Conservation (phyloP, 1,139 yeast species). For the Yarrowia galli region DNA sequence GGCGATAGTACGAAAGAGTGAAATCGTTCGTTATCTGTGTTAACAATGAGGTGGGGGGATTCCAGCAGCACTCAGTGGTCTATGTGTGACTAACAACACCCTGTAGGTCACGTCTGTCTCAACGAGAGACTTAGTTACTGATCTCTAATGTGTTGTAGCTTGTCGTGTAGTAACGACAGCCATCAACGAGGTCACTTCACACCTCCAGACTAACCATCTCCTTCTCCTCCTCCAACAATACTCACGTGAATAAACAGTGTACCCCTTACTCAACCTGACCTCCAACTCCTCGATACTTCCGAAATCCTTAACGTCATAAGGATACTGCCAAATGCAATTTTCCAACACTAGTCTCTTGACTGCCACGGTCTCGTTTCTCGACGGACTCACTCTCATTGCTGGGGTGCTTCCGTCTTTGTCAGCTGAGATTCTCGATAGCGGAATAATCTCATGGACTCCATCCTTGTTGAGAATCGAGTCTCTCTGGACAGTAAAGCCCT, state of each 20-base stretch:
- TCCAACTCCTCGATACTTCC: constrained; percentile 42
- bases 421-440: constrained; percentile 28
- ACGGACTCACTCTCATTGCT: background rate
- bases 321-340: constrained; percentile 46
- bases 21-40: constrained; percentile 43
- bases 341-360: constrained; percentile 40
- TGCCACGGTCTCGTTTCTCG: constrained; percentile 37
- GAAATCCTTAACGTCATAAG: constrained; percentile 44
- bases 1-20: constrained; percentile 43
- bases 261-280: constrained; percentile 40
- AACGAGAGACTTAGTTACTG: no score
- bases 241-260: constrained; percentile 42
- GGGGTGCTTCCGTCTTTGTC: constrained; percentile 37
- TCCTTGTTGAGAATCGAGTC: constrained; percentile 40
- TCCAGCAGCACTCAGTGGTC: no score
- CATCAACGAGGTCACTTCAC: no score
- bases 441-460: constrained; percentile 28
- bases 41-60: background rate
- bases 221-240: constrained; percentile 21
- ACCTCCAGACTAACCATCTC: background rate
- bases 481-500: constrained; percentile 43
- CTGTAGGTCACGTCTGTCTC: no score
- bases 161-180: no score
- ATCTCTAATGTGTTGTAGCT: no score
- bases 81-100: no score